Conservation (phyloP, 306 rosid genomes). For the Acacia confusa region DNA sequence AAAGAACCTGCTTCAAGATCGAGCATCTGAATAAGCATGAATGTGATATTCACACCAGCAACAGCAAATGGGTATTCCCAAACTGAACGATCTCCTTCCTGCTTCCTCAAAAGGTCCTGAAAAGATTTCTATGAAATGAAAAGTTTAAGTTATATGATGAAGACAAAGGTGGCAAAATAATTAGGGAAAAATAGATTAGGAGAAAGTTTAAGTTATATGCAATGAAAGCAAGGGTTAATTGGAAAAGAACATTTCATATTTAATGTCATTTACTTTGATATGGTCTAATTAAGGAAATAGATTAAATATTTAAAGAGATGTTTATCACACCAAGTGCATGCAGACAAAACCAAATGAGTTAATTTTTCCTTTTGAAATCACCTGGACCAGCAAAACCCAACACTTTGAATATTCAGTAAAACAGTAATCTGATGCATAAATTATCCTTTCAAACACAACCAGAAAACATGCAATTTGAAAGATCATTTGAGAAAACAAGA, state of each 20-base stretch:
- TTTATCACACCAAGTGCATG: not conserved
- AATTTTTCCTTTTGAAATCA: not conserved
- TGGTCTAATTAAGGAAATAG: not conserved
- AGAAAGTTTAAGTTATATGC: not conserved
- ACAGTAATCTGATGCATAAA: not conserved
- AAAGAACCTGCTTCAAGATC: constrained; percentile 96
- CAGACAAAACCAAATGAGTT: not conserved
- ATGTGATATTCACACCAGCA: constrained; percentile 98
- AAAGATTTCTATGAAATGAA: constrained; percentile 81
- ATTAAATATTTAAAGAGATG: not conserved
- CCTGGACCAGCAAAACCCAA: not conserved
- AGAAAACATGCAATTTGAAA: not conserved
- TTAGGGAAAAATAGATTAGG: too few relatives aligned
- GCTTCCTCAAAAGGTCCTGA: constrained; percentile 94
- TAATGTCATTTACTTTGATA: not conserved
- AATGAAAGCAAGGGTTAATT: not conserved
- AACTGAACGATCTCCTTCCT: constrained; percentile 94
- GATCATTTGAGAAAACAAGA: not conserved
- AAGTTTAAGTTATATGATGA: constrained; percentile 21
- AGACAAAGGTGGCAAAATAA: not conserved
- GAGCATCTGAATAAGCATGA: constrained; percentile 98
- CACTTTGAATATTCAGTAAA: not conserved
- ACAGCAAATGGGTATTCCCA: constrained; percentile 99
- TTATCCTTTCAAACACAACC: not conserved
- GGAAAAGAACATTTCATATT: not conserved